Percentiles rank a stretch among this genome's conserved stretches.
These are phyloP conservation scores for Kwoniella shandongensis DNA, from an alignment of 768 basidiomycete species.

Conservation along the genomic window DNA sequence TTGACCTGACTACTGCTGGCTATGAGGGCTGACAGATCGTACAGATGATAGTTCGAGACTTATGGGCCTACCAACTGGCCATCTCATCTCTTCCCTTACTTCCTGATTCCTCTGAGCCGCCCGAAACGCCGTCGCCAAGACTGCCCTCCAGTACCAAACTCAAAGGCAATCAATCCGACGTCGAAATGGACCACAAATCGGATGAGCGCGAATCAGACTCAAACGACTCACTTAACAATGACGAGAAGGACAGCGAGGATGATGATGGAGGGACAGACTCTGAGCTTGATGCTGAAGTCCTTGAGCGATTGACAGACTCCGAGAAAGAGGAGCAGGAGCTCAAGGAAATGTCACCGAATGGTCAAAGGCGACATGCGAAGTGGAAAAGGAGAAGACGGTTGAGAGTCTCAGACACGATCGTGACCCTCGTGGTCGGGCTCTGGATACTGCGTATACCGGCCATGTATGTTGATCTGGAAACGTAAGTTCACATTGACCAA, in stretches of 20 bases:
- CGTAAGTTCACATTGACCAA: slow-evolving; percentile 57
- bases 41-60: slow-evolving; percentile 50
- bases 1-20: not conserved
- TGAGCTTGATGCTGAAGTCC: slow-evolving; percentile 6
- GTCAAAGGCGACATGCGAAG: not conserved
- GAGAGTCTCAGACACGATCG: slow-evolving; percentile 60
- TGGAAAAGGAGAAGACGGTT: slow-evolving; percentile 32
- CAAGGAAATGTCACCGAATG: not conserved
- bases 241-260: slow-evolving; percentile 22
- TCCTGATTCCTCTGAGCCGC: slow-evolving; percentile 9
- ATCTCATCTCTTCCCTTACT: slow-evolving; percentile 32
- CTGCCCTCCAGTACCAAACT: not conserved
- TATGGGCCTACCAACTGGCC: slow-evolving; percentile 50
- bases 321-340: slow-evolving; percentile 18
- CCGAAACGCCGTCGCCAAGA: not conserved
- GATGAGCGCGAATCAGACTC: slow-evolving; percentile 34
- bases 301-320: not conserved
- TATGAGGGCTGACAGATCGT: not conserved
- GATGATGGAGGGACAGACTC: slow-evolving; percentile 20
- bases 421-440: slow-evolving; percentile 70
- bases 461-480: slow-evolving; percentile 70
- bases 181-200: slow-evolving; percentile 17
- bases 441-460: slow-evolving; percentile 79
- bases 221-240: slow-evolving; percentile 34
- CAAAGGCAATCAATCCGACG: not conserved